Evolutionary conservation across 192 early-diverging fungal species (phyloP).

Genomic region (Mortierella alpina): DNA sequence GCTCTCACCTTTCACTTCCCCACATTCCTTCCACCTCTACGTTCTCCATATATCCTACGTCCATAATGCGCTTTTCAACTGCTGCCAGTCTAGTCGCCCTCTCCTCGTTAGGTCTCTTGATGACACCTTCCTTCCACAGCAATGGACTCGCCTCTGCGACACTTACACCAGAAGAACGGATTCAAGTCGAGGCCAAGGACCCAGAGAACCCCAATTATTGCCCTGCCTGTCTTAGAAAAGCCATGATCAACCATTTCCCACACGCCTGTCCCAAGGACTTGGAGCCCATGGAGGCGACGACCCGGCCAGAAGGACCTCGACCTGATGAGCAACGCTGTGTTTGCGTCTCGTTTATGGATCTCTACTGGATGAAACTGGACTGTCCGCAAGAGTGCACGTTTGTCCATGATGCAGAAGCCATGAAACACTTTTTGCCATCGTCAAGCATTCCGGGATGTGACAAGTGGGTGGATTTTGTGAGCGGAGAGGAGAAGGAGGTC

Average conservation of each 20-base stretch:
- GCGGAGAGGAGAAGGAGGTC: constrained; percentile 11
- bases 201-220: constrained; percentile 47
- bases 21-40: background rate
- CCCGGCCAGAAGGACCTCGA: constrained; percentile 22
- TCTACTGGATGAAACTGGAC: constrained; percentile 46
- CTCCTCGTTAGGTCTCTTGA: constrained; percentile 22
- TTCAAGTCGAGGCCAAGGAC: constrained; percentile 25
- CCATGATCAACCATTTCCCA: constrained; percentile 41
- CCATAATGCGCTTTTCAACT: constrained; percentile 14
- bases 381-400: constrained; percentile 33
- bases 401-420: constrained; percentile 23
- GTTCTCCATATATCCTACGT: background rate
- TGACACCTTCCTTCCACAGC: constrained; percentile 1
- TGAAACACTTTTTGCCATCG: constrained; percentile 7
- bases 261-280: constrained; percentile 34
- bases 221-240: constrained; percentile 35
- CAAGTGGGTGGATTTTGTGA: constrained; percentile 23
- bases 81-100: constrained; percentile 12
- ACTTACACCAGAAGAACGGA: constrained; percentile 27
- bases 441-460: constrained; percentile 34
- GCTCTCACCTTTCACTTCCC: background rate
- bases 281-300: constrained; percentile 9
- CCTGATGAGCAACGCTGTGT: constrained; percentile 33
- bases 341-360: constrained; percentile 32
- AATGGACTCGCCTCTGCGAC: constrained; percentile 5